Evolutionary conservation across 352 stramenopile species (phyloP), one percentile per base, ranked within the genome.

Genomic region (Globisporangium paroecandrum): DNA sequence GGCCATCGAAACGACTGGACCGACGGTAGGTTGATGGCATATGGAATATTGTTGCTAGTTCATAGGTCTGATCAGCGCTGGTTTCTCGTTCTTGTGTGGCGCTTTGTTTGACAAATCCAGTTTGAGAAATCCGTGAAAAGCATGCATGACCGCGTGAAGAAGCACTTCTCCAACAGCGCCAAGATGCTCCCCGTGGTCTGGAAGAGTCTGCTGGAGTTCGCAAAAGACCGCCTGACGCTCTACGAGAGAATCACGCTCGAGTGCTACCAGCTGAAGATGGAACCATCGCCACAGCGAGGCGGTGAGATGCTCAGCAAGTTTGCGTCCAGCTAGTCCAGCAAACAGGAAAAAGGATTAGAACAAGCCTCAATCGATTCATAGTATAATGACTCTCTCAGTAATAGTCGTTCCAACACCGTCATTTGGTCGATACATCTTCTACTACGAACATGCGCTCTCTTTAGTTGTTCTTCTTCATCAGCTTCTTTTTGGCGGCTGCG

Each of bases 101-200:
- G 29, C 4, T 32, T 32, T 36, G 32, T 15, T 7, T 22, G 25
- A n/a, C 10, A 22, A 13, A 24, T 41, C 5, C 38, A 89, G 82
- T 89, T 90, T 62, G 81, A 90, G 63, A 90, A 88, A 64, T 87
- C 82, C 8, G 79, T 81, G 62, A 81, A 85, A 22, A 72, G 62
- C 56, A 89, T 92, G 79, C 82, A 88, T 61, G 78, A 86, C 13
- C 81, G 84, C 22, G 80, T 92, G 74, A 92, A 92, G 58, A 92
- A 92, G 32, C 82, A 92, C 64, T 88, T 90, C 20, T 70, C 71
- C 1, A 68, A 69, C 10, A 87, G 82, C 15, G 36, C 73, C 8
- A 88, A 86, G 59, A 79, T 81, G 32, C 56, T 92, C 7, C 78
- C 84, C 22, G 73, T 63, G 5, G 73, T 87, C 10, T 92, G 82